Conservation (phyloP, 2,329 filamentous ascomycete genomes). For the Mycosphaerella arachidis region DNA sequence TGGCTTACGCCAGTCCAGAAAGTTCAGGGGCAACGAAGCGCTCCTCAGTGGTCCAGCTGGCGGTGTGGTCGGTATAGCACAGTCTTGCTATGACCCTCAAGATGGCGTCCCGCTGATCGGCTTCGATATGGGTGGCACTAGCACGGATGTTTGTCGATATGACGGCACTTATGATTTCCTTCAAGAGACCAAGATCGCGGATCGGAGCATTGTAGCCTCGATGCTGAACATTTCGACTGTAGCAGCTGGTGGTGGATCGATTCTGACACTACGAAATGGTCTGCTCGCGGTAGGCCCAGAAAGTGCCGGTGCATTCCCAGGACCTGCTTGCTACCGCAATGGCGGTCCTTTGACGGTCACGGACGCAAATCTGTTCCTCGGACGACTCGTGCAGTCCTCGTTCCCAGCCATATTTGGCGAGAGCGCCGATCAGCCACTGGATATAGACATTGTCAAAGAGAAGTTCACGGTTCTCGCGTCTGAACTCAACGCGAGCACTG, state of each 20-base stretch:
- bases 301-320: conserved; percentile 28
- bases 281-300: conserved; percentile 20
- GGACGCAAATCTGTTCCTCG: conserved; percentile 35
- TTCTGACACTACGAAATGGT: conserved; percentile 29
- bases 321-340: conserved; percentile 34
- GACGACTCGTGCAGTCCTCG: conserved; percentile 29
- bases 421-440: conserved; percentile 28
- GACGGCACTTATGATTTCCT: conserved; percentile 31
- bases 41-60: conserved; percentile 35
- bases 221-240: conserved; percentile 34
- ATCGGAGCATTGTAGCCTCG: conserved; percentile 29
- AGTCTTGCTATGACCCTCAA: conserved; percentile 30
- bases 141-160: conserved; percentile 34
- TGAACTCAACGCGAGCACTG: conserved; percentile 19
- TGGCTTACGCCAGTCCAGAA: conserved; percentile 24
- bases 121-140: conserved; percentile 29
- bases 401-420: conserved; percentile 35
- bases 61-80: conserved; percentile 33
- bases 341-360: conserved; percentile 35
- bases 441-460: conserved; percentile 13
- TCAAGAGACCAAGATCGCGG: conserved; percentile 33
- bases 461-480: conserved; percentile 19
- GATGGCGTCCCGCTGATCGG: conserved; percentile 28
- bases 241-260: conserved; percentile 47
- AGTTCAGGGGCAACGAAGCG: conserved; percentile 31